Base-by-base conservation (phyloP, 176 grass and related monocot species). In the Zea luxurians region DNA sequence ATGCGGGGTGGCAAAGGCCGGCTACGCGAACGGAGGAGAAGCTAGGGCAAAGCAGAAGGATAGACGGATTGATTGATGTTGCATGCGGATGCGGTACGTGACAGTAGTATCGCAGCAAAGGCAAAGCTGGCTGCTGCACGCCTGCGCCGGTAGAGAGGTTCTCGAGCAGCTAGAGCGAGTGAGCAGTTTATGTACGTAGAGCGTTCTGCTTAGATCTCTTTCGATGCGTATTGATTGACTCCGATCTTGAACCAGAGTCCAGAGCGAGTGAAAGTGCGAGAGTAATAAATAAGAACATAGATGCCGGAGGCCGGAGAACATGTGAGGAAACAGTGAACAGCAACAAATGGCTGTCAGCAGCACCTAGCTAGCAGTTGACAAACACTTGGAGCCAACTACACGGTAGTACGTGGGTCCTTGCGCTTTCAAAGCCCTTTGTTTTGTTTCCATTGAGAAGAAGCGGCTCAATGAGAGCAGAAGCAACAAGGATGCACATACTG, bases 11-110 rank as follows among this genome's bases (percentile, higher is more conserved):
- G 42, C 54, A 27, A 58, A 69, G 16, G 62, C 12, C 38, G 38
- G 38, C 38, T 40, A 40, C 38, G 38, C 0, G 38, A 43, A 66
- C 74, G 4, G 36, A 48, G 58, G 55, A 63, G 57, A 50, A 3
- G n/a, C 79, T 75, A 60, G 70, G 66, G 82, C 77, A 75, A 55
- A 75, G 77, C 64, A 81, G 65, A 74, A 46, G 44, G 12, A 71
- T 45, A 49, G 77, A 52, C 48, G 66, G 59, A 64, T 71, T 85
- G 75, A 73, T 78, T 70, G 70, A 75, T 8, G 57, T 15, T 55
- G 80, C 62, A 74, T 64, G 48, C 47, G 58, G 38, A 40, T 40
- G 38, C 38, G 38, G 2, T 27, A 27, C 27, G 27, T 37, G 61
- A 27, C 40, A 48, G 0, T 13, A 73, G 70, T 43, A 68, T 36